A percentile compares a stretch with the other conserved stretches of the same genome.
Evolutionary conservation across 371 early-diverging fungal genomes (phyloP).

Genomic region (Conidiobolus incongruus): DNA sequence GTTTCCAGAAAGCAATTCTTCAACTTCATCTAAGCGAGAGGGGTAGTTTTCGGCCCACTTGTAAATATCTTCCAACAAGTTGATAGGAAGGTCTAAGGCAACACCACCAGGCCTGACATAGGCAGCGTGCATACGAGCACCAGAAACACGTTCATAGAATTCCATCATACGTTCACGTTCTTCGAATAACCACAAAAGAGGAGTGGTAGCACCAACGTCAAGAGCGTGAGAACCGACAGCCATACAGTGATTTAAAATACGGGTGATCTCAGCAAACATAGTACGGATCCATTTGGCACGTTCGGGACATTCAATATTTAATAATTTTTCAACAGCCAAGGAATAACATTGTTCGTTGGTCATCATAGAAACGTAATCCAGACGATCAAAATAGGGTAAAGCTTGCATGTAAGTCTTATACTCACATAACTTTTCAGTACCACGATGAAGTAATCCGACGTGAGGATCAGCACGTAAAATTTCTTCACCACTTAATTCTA

Average conservation of each 20-base stretch:
- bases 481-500: conserved; percentile 84
- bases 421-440: conserved; percentile 95
- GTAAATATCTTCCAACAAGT: conserved; percentile 86
- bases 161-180: conserved; percentile 97
- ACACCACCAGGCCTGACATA: conserved; percentile 96
- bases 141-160: conserved; percentile 95
- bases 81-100: conserved; percentile 75
- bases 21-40: conserved; percentile 79
- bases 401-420: conserved; percentile 96
- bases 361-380: conserved; percentile 98
- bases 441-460: conserved; percentile 89
- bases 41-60: conserved; percentile 76
- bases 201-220: conserved; percentile 94
- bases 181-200: conserved; percentile 96
- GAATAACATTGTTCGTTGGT: conserved; percentile 85
- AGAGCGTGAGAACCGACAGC: conserved; percentile 87
- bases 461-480: conserved; percentile 90
- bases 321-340: conserved; percentile 87
- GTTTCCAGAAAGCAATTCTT: conserved; percentile 79
- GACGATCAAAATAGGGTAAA: conserved; percentile 92
- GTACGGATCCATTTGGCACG: conserved; percentile 93
- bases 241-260: conserved; percentile 95
- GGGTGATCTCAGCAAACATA: conserved; percentile 91
- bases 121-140: conserved; percentile 94
- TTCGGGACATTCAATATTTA: conserved; percentile 87